These are phyloP conservation scores for Xylaria multiplex DNA, from an alignment of 2,329 filamentous ascomycete species.

Conservation along the genomic window DNA sequence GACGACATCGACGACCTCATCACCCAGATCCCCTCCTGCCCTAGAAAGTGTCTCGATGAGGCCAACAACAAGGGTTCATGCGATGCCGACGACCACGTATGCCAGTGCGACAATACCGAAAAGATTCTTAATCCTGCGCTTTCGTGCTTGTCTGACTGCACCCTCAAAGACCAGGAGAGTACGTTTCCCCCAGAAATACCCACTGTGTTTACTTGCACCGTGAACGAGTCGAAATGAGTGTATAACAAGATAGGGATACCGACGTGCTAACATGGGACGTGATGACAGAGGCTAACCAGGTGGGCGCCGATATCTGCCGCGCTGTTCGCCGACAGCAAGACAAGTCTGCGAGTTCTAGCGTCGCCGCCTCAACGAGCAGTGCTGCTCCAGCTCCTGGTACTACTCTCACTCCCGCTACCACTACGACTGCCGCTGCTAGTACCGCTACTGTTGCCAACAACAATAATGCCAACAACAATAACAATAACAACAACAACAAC, in stretches of 20 bases:
- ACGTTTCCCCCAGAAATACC: slow-evolving; percentile 34
- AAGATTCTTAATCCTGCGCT: slow-evolving; percentile 50
- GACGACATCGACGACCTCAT: slow-evolving; percentile 42
- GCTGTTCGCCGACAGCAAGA: slow-evolving; percentile 25
- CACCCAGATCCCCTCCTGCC: slow-evolving; percentile 52
- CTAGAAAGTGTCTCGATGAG: slow-evolving; percentile 51
- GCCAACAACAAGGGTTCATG: slow-evolving; percentile 50
- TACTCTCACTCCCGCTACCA: slow-evolving; percentile 4
- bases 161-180: slow-evolving; percentile 51
- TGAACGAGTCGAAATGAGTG: not conserved
- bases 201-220: not conserved
- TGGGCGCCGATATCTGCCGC: slow-evolving; percentile 44
- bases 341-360: slow-evolving; percentile 12
- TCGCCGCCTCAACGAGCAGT: not conserved
- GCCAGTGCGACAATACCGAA: slow-evolving; percentile 53
- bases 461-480: too few relatives aligned
- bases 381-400: not conserved
- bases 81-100: slow-evolving; percentile 49
- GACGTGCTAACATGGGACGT: not conserved
- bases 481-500: not conserved
- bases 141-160: slow-evolving; percentile 53
- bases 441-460: slow-evolving; percentile 1
- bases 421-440: not conserved
- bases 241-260: not conserved
- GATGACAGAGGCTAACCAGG: slow-evolving; percentile 4